Base-by-base conservation (phyloP, 768 basidiomycete genomes). In the Infundibulicybe gibba region DNA sequence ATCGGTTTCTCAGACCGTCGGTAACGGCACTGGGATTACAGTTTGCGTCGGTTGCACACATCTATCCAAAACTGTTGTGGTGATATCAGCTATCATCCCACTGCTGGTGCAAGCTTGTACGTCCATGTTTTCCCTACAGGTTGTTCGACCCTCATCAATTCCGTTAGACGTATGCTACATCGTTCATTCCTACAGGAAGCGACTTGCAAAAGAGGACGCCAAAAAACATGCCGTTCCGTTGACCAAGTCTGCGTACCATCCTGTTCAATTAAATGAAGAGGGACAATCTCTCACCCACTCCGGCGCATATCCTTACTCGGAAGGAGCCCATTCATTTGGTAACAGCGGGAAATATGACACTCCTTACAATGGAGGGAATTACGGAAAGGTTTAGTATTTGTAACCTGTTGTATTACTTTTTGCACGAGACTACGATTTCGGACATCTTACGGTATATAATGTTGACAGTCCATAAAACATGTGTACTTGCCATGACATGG, bases 21-120 rank as follows among this genome's bases (percentile, higher is more conserved):
- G 63, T 41, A 44, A 50, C 20, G 45, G 55, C 12, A 51, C 49
- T n/a, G 25, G 25, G 3, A 61, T 64, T 37, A 54, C 61, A 5
- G 52, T 53, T 37, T 72, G 71, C 50, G 67, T 17, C 56, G 50
- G 51, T 15, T 57, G 61, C 45, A 50, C 52, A 41, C 55, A 56
- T 16, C 49, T 59, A 14, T 61, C 61, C 6, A 63, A 61, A 49
- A 66, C 60, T 25, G 55, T 44, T 14, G 37, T 68, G 38, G 57
- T 71, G 49, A 62, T 63, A n/a, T 54, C 59, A 15, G 49, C 61
- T 14, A 50, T 68, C n/a, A 51, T 71, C 33, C 69, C 72, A 14
- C 56, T 72, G 37, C 44, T 72, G 20, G 45, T 69, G 32, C 66
- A 70, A 57, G 60, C 58, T 19, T 72, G 72, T 72, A 48, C 59